Conservation (phyloP, 2,329 filamentous ascomycete species). For the Calonectria naviculata region DNA sequence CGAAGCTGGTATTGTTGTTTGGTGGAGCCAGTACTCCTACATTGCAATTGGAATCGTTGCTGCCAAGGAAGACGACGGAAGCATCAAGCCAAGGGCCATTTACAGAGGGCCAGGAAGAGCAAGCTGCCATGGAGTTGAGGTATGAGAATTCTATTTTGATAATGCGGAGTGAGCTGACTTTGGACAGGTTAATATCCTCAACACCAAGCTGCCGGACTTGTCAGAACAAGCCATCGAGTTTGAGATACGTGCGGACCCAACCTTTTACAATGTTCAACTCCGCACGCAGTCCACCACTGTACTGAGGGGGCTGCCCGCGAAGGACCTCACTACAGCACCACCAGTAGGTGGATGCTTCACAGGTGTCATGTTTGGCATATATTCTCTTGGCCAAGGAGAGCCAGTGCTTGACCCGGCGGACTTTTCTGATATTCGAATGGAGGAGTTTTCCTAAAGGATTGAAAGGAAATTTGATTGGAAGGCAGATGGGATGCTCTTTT, state of each 20-base stretch:
- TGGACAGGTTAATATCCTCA: not conserved
- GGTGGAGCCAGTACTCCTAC: slow-evolving; percentile 61
- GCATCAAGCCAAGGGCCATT: not conserved
- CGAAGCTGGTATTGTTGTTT: slow-evolving; percentile 65
- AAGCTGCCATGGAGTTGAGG: slow-evolving; percentile 17
- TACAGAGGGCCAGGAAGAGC: slow-evolving; percentile 15
- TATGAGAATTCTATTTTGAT: not conserved
- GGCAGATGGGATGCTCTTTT: too few species aligned
- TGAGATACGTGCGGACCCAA: not conserved
- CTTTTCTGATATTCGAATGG: slow-evolving; percentile 18
- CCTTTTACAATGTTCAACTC: not conserved
- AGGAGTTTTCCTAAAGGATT: not conserved
- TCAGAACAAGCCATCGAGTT: not conserved
- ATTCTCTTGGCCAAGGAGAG: slow-evolving; percentile 31
- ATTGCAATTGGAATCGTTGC: slow-evolving; percentile 41
- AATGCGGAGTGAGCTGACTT: not conserved
- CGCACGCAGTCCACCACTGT: not conserved
- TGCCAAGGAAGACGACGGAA: not conserved
- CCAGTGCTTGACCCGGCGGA: slow-evolving; percentile 35
- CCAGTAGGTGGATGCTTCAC: slow-evolving; percentile 35
- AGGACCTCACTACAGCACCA: slow-evolving; percentile 25
- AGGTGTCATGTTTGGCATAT: slow-evolving; percentile 37
- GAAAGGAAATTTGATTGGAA: not conserved
- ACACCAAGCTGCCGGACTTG: not conserved
- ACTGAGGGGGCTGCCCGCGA: not conserved